Conservation (phyloP, 2,329 filamentous ascomycete genomes). For the Trichoderma atrobrunneum region DNA sequence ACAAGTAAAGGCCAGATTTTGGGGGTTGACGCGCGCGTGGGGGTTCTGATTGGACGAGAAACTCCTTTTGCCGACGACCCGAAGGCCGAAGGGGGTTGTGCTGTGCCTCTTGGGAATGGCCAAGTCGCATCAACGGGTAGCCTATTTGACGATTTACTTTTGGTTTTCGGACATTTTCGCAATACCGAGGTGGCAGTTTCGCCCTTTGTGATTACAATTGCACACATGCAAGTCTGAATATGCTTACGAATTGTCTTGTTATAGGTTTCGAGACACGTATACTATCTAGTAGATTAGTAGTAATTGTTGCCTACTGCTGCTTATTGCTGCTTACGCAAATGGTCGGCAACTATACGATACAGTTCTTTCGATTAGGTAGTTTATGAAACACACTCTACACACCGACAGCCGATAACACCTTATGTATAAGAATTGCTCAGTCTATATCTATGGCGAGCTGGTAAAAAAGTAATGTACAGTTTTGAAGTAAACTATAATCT, state of each 20-base stretch:
- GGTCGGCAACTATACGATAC: neutral
- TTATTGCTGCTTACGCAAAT: neutral
- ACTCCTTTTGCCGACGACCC: neutral
- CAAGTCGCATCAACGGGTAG: neutral
- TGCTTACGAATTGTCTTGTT: neutral
- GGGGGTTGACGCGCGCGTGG: neutral
- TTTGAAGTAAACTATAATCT: neutral
- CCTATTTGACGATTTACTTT: neutral
- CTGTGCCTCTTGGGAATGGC: neutral
- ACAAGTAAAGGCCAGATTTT: neutral
- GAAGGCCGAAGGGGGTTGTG: neutral
- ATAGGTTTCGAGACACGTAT: neutral
- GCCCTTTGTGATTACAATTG: neutral
- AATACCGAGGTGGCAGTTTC: neutral
- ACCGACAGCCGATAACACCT: neutral
- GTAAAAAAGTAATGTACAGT: neutral
- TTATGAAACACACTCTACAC: neutral
- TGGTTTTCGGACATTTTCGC: neutral
- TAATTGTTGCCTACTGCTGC: neutral
- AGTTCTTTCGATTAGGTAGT: neutral
- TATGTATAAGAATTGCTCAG: neutral
- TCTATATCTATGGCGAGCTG: neutral
- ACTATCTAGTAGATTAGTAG: neutral
- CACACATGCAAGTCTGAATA: neutral
- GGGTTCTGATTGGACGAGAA: neutral